These are phyloP conservation scores for Patellaria atrata DNA, from an alignment of 495 filamentous ascomycete genomes.

Conservation along the genomic window DNA sequence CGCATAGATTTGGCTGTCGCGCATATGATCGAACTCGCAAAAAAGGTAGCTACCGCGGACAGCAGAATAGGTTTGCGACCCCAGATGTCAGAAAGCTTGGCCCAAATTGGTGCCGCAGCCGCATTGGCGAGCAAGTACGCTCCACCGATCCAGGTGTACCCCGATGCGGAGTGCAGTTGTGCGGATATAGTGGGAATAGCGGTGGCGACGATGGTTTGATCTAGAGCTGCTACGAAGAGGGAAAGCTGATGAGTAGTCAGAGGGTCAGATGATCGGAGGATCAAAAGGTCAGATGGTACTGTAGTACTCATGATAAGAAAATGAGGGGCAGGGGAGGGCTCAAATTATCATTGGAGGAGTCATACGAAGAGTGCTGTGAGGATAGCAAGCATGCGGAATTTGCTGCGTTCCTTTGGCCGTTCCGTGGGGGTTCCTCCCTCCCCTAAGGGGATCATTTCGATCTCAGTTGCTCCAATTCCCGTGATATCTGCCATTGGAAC, in stretches of 20 bases:
- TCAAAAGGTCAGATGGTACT: too few species aligned
- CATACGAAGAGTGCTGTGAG: too few species aligned
- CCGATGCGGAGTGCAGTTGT: constrained; percentile 42
- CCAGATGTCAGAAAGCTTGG: constrained; percentile 46
- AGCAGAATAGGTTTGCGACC: constrained; percentile 42
- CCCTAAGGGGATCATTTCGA: too few species aligned
- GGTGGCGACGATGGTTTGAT: constrained; percentile 48
- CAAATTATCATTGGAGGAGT: too few species aligned
- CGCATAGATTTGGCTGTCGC: constrained; percentile 35
- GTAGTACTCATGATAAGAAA: too few species aligned
- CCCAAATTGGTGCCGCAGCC: constrained; percentile 41
- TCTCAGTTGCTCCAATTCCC: too few species aligned
- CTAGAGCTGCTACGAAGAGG: constrained; percentile 48
- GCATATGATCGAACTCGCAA: constrained; percentile 32
- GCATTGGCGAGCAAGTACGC: constrained; percentile 46
- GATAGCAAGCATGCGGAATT: too few species aligned
- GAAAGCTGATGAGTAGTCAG: constrained; percentile 8
- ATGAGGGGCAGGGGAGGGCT: too few species aligned
- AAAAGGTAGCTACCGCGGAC: constrained; percentile 30
- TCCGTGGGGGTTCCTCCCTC: too few species aligned
- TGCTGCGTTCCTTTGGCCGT: too few species aligned
- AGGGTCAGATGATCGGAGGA: constrained; percentile 3
- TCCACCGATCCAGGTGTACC: constrained; percentile 53
- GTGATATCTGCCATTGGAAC: too few species aligned
- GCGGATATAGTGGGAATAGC: constrained; percentile 41